Conservation (phyloP, 2,329 filamentous ascomycete species). For the Aspergillus ochraceus region DNA sequence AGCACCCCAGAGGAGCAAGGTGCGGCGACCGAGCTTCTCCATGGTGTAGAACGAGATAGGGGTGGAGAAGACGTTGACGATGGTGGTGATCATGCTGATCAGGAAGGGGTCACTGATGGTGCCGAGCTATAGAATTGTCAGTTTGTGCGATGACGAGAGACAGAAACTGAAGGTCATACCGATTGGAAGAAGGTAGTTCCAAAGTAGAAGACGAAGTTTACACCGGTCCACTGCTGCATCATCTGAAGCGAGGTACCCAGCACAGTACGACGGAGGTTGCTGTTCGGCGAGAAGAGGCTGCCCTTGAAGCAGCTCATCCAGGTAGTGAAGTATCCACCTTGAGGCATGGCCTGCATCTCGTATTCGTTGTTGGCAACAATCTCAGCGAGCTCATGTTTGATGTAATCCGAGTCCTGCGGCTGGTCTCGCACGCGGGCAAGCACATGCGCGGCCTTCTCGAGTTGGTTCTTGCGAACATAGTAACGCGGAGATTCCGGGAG, state of each 20-base stretch:
- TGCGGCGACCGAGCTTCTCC: slow-evolving; percentile 77
- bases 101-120: slow-evolving; percentile 77
- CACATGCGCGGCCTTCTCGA: slow-evolving; percentile 62
- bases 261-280: slow-evolving; percentile 65
- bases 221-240: slow-evolving; percentile 81
- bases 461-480: slow-evolving; percentile 74
- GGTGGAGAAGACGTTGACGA: slow-evolving; percentile 84
- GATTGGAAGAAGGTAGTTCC: slow-evolving; percentile 78
- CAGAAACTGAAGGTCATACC: slow-evolving; percentile 6
- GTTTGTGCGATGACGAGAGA: not conserved
- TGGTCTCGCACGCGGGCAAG: slow-evolving; percentile 74
- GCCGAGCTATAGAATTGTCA: slow-evolving; percentile 55
- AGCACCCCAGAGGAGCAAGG: slow-evolving; percentile 76
- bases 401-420: slow-evolving; percentile 68
- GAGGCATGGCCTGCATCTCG: slow-evolving; percentile 68
- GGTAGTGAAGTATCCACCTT: slow-evolving; percentile 62
- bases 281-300: slow-evolving; percentile 53
- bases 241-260: slow-evolving; percentile 73
- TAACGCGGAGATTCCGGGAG: slow-evolving; percentile 85
- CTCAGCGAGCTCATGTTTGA: slow-evolving; percentile 77
- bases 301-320: slow-evolving; percentile 69
- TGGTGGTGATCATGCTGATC: slow-evolving; percentile 80
- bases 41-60: slow-evolving; percentile 85
- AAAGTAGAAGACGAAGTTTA: slow-evolving; percentile 93
- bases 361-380: slow-evolving; percentile 89